Percentiles rank a stretch among this genome's conserved stretches.
These are phyloP conservation scores for Gymnopus androsaceus DNA, from an alignment of 1,284 basidiomycete genomes.

Conservation along the genomic window DNA sequence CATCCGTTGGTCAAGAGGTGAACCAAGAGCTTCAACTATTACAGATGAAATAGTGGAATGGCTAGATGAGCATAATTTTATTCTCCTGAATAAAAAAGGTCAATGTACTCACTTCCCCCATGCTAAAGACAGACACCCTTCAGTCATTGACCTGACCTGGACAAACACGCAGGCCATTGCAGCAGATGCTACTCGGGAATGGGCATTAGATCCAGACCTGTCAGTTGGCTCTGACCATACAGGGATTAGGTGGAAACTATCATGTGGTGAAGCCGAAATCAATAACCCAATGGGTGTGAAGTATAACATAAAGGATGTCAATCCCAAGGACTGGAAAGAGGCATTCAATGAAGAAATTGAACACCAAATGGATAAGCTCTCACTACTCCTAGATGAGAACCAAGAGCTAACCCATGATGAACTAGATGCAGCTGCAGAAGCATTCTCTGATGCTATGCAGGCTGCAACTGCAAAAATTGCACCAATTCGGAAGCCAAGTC, in stretches of 20 bases:
- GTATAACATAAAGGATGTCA: slow-evolving; percentile 2
- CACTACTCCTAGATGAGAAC: background rate
- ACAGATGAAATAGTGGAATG: slow-evolving; percentile 5
- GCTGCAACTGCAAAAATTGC: background rate
- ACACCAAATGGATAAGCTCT: background rate
- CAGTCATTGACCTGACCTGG: slow-evolving; percentile 7
- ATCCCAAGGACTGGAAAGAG: slow-evolving; percentile 1
- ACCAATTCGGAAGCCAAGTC: background rate
- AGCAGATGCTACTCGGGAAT: background rate
- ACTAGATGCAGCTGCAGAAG: background rate
- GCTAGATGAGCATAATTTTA: background rate
- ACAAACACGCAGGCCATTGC: background rate
- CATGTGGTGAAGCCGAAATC: background rate
- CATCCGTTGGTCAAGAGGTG: background rate
- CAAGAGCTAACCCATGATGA: background rate
- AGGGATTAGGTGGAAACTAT: background rate
- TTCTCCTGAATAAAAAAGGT: background rate
- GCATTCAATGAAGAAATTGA: background rate
- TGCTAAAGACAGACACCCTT: background rate
- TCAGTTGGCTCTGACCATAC: background rate
- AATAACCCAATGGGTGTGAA: background rate
- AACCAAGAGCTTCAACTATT: background rate
- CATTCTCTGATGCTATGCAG: background rate
- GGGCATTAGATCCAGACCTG: background rate
- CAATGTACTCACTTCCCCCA: slow-evolving; percentile 2